Evolutionary conservation across 768 basidiomycete genomes (phyloP).

Genomic region (Tricholoma furcatifolium): DNA sequence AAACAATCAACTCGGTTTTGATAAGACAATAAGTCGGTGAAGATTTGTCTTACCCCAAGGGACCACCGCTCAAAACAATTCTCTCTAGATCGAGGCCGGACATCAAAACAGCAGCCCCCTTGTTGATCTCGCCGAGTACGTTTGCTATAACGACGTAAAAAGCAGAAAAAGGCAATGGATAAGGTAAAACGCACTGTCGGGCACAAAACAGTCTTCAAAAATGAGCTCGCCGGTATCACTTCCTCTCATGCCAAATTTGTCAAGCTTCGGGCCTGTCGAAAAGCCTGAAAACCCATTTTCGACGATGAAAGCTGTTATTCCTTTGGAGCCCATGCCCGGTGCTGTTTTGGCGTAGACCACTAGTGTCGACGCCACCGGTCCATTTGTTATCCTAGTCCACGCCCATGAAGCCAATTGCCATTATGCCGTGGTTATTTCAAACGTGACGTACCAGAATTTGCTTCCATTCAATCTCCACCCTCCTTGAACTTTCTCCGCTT

Average conservation of each 20-base stretch:
- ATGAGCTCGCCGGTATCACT: constrained; percentile 93
- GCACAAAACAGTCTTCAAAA: constrained; percentile 88
- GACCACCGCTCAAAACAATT: constrained; percentile 89
- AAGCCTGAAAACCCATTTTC: constrained; percentile 83
- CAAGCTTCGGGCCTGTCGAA: constrained; percentile 86
- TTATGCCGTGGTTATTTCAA: neutral
- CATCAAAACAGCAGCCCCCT: constrained; percentile 89
- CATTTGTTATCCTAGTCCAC: constrained; percentile 84
- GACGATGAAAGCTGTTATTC: constrained; percentile 90
- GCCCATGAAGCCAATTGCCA: constrained; percentile 5
- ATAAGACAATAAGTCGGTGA: neutral
- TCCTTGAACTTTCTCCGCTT: constrained; percentile 73
- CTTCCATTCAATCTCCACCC: constrained; percentile 85
- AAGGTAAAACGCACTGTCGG: constrained; percentile 58
- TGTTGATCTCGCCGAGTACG: constrained; percentile 76
- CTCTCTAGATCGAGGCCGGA: constrained; percentile 91
- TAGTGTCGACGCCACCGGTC: constrained; percentile 85
- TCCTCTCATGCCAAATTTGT: constrained; percentile 97
- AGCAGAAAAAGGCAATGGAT: neutral
- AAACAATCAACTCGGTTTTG: constrained; percentile 1
- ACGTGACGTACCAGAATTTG: constrained; percentile 79
- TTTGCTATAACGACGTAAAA: constrained; percentile 54
- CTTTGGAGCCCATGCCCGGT: constrained; percentile 75
- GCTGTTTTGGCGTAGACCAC: constrained; percentile 92
- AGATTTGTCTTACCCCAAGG: constrained; percentile 63